A percentile compares a stretch with the other conserved stretches of the same genome.
Evolutionary conservation across 352 stramenopile species (phyloP).

Genomic region (Phytophthora kernoviae): DNA sequence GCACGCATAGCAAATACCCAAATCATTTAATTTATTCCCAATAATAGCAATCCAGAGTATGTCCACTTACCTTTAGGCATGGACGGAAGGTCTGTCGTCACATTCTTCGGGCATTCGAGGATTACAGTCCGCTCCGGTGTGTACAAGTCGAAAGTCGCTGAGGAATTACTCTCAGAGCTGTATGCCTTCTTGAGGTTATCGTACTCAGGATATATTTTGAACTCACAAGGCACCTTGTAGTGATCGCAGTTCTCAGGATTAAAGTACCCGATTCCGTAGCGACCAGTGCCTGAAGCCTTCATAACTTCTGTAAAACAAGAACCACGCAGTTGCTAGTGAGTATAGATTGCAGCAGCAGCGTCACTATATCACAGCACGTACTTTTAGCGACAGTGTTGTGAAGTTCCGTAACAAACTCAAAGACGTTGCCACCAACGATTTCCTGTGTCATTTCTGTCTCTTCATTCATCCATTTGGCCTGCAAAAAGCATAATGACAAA

Average conservation of each 20-base stretch:
- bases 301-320: slow-evolving; percentile 29
- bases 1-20: not conserved
- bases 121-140: slow-evolving; percentile 36
- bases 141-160: slow-evolving; percentile 42
- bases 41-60: not conserved
- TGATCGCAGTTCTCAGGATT: slow-evolving; percentile 40
- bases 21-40: not conserved
- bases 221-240: slow-evolving; percentile 48
- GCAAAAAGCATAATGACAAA: not conserved
- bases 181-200: slow-evolving; percentile 62
- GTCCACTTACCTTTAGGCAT: slow-evolving; percentile 37
- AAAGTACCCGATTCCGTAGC: slow-evolving; percentile 72
- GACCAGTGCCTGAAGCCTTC: slow-evolving; percentile 52
- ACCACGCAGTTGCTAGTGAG: not conserved
- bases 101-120: slow-evolving; percentile 47
- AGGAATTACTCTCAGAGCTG: slow-evolving; percentile 50
- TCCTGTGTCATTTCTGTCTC: slow-evolving; percentile 72
- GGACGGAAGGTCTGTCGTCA: slow-evolving; percentile 45
- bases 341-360: not conserved
- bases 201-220: slow-evolving; percentile 62
- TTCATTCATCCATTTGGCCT: slow-evolving; percentile 89
- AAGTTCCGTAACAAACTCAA: slow-evolving; percentile 81
- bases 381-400: slow-evolving; percentile 56
- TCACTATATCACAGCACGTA: slow-evolving; percentile 14
- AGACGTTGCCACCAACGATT: slow-evolving; percentile 80